A percentile compares a stretch with the other conserved stretches of the same genome.
These are phyloP conservation scores for Trichothecium sympodiale DNA, from an alignment of 2,329 filamentous ascomycete genomes.

Conservation along the genomic window DNA sequence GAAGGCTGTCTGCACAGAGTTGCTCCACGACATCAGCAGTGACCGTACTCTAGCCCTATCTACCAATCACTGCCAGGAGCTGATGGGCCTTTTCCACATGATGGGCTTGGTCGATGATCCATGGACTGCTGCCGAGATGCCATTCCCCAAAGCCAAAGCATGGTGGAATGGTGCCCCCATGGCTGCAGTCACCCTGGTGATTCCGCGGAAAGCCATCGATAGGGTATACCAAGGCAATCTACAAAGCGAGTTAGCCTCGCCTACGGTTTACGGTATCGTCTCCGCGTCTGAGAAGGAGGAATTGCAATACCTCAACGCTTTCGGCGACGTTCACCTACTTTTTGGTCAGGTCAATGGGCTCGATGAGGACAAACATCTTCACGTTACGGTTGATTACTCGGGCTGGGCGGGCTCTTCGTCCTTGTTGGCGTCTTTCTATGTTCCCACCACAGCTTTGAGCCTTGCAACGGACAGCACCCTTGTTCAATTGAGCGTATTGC, in stretches of 20 bases:
- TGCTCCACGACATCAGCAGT: conserved; percentile 18
- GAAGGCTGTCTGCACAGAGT: conserved; percentile 14
- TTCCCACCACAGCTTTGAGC: conserved; percentile 22
- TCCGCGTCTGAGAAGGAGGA: conserved; percentile 7
- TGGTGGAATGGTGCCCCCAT: conserved; percentile 24
- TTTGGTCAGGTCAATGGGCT: conserved; percentile 24
- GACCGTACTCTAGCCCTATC: conserved; percentile 18
- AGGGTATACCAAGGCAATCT: conserved; percentile 13
- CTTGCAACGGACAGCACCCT: conserved; percentile 16
- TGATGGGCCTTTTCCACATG: conserved; percentile 23
- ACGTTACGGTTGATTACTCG: conserved; percentile 20
- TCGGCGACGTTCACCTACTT: conserved; percentile 26
- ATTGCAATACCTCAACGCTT: conserved; percentile 22
- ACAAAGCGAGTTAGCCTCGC: conserved; percentile 11
- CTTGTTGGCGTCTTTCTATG: conserved; percentile 29
- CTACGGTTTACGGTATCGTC: conserved; percentile 18
- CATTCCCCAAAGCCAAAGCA: conserved; percentile 14
- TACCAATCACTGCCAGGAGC: conserved; percentile 21
- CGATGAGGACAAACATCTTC: conserved; percentile 21
- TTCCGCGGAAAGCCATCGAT: conserved; percentile 18
- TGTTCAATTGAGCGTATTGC: conserved; percentile 20
- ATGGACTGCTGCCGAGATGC: conserved; percentile 15
- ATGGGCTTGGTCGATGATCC: conserved; percentile 19
- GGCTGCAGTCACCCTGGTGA: conserved; percentile 23
- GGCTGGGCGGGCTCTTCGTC: conserved; percentile 26